Evolutionary conservation across 352 stramenopile species (phyloP).

Genomic region (Poterioochromonas sp.): DNA sequence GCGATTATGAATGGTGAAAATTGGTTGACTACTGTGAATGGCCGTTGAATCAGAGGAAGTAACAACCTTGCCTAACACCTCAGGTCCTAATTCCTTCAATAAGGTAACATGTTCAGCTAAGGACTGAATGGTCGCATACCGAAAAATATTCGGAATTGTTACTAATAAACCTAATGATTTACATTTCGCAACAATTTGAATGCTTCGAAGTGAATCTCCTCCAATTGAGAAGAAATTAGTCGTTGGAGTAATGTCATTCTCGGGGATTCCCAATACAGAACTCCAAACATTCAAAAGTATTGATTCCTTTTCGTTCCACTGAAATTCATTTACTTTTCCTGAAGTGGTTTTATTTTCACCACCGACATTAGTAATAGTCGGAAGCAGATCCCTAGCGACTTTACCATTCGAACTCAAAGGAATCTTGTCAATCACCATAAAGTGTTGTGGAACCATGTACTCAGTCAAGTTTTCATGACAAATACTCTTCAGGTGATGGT

Average conservation of each 20-base stretch:
- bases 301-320: not conserved
- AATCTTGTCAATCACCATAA: not conserved
- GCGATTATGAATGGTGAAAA: conserved; percentile 3
- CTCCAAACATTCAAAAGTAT: not conserved
- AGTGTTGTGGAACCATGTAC: conserved; percentile 12
- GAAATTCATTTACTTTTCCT: not conserved
- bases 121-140: not conserved
- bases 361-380: conserved; percentile 1
- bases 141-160: conserved; percentile 27
- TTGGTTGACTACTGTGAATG: not conserved
- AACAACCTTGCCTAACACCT: not conserved
- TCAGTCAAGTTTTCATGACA: not conserved
- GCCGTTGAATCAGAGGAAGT: not conserved
- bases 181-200: conserved; percentile 5
- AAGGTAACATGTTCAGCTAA: not conserved
- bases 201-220: conserved; percentile 27
- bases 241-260: not conserved
- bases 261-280: not conserved
- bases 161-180: not conserved
- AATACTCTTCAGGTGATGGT: not conserved
- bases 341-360: not conserved
- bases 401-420: not conserved
- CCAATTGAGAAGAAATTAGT: conserved; percentile 34
- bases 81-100: not conserved
- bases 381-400: not conserved